Percentiles rank a stretch among this genome's conserved stretches.
These are phyloP conservation scores for Salicornia ramosissima DNA, from an alignment of 148 eudicot species.

Conservation along the genomic window DNA sequence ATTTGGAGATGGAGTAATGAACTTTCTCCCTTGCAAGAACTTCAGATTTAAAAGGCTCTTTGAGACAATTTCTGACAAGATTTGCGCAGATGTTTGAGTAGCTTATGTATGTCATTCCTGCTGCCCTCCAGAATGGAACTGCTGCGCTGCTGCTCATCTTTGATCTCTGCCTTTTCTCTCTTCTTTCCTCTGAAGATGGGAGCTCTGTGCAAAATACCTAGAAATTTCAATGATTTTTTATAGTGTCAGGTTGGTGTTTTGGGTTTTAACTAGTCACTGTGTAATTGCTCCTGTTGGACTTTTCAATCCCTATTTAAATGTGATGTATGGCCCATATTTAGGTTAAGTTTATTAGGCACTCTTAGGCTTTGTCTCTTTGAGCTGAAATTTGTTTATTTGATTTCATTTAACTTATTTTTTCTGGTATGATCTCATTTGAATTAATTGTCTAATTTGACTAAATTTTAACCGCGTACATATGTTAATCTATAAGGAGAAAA, in stretches of 20 bases:
- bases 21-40: constrained; percentile 69
- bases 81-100: constrained; percentile 89
- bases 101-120: constrained; percentile 94
- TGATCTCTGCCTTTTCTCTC: constrained; percentile 8
- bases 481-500: too few species aligned
- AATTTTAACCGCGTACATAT: too few species aligned
- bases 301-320: too few species aligned
- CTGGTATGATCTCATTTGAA: too few species aligned
- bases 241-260: neutral
- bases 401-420: too few species aligned
- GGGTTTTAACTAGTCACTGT: too few species aligned
- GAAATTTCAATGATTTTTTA: neutral
- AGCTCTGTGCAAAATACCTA: neutral
- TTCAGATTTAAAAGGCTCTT: constrained; percentile 75
- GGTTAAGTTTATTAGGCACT: too few species aligned
- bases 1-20: constrained; percentile 67
- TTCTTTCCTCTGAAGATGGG: neutral
- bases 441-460: too few species aligned
- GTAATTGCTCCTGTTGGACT: neutral
- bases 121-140: constrained; percentile 89
- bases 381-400: too few species aligned
- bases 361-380: too few species aligned
- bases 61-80: constrained; percentile 81
- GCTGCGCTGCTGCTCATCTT: constrained; percentile 46
- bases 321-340: too few species aligned